Conservation (phyloP, 1,284 basidiomycete species). For the Leccinum huronense region DNA sequence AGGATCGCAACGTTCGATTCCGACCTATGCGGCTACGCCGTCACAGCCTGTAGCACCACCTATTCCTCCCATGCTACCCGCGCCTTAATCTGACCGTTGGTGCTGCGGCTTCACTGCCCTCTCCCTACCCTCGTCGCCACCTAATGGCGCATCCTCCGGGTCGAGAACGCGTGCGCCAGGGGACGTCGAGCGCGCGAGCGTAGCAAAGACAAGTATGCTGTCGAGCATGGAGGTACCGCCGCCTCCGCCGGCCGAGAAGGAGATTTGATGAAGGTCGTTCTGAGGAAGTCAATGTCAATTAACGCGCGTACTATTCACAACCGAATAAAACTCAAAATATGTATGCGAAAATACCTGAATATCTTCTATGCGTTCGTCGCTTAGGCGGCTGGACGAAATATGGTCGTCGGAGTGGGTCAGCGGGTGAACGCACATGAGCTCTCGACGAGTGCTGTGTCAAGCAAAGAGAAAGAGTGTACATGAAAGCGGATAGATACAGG, state of each 20-base stretch:
- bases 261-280: conserved; percentile 39
- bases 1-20: conserved; percentile 75
- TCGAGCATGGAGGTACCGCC: conserved; percentile 71
- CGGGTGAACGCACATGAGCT: no score
- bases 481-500: no score
- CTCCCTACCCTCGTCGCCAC: conserved; percentile 24
- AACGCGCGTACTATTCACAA: no score
- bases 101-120: neutral
- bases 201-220: conserved; percentile 46
- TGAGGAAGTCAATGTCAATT: conserved; percentile 37
- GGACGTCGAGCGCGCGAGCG: conserved; percentile 28
- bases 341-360: no score
- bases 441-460: no score
- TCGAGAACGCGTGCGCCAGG: neutral
- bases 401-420: no score
- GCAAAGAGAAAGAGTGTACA: no score
- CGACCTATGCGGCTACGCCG: conserved; percentile 38
- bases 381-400: no score
- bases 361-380: no score
- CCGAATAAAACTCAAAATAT: no score
- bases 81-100: neutral
- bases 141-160: neutral
- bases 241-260: conserved; percentile 74
- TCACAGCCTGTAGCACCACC: conserved; percentile 24
- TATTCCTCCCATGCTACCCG: neutral